Conservation (phyloP, 2,329 filamentous ascomycete species). For the Cladosporium austrohemisphaericum region DNA sequence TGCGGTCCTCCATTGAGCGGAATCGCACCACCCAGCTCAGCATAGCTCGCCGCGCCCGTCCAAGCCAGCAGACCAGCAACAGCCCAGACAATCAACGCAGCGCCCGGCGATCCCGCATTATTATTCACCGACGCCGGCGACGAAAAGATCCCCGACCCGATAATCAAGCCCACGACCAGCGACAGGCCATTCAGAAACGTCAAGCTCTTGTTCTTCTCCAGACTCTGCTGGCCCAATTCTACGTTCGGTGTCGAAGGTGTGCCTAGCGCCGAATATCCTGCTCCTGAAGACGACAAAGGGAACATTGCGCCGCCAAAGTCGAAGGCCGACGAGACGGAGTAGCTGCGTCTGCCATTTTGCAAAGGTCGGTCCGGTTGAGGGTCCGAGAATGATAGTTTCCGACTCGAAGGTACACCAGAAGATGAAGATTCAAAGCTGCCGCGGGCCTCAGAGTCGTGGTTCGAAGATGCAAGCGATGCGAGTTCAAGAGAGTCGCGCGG, state of each 20-base stretch:
- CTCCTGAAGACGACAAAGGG: conserved; percentile 76
- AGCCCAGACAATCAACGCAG: conserved; percentile 84
- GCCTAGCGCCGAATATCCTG: conserved; percentile 76
- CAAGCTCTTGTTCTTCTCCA: conserved; percentile 93
- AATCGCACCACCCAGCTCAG: conserved; percentile 91
- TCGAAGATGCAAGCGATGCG: conserved; percentile 86
- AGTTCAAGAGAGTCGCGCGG: conserved; percentile 93
- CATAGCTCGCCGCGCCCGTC: conserved; percentile 93
- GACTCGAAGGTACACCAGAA: conserved; percentile 81
- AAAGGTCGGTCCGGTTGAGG: conserved; percentile 25
- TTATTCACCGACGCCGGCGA: conserved; percentile 88
- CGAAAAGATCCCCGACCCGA: conserved; percentile 94
- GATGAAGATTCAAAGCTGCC: conserved; percentile 69
- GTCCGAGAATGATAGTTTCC: conserved; percentile 80
- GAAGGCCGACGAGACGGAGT: conserved; percentile 88
- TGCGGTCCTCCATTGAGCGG: conserved; percentile 92
- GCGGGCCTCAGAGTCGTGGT: conserved; percentile 55
- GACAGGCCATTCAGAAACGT: conserved; percentile 93
- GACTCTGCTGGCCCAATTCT: conserved; percentile 49
- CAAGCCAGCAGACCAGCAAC: conserved; percentile 90
- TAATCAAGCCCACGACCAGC: conserved; percentile 86
- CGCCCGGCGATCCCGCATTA: conserved; percentile 87
- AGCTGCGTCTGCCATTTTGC: conserved; percentile 58
- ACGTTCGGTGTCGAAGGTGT: conserved; percentile 60
- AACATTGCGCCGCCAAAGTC: conserved; percentile 94